Conservation (phyloP, 108 stramenopile genomes). For the Chaetoceros muelleri region DNA sequence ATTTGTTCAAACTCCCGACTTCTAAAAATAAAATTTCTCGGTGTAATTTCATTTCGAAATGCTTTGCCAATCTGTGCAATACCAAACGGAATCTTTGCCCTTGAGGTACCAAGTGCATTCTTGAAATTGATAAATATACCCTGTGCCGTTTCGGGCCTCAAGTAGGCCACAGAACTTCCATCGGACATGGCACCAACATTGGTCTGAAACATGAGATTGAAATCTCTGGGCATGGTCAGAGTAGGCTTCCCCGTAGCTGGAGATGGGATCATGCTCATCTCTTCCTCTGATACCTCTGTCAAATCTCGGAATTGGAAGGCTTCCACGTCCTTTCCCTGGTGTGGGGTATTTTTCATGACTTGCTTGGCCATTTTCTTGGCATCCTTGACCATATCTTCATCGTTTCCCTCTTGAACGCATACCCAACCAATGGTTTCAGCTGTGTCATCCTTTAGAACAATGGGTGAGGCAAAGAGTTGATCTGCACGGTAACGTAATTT, state of each 20-base stretch:
- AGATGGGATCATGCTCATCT: constrained; percentile 77
- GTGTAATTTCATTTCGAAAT: constrained; percentile 97
- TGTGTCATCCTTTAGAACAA: constrained; percentile 27
- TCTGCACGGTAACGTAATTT: constrained; percentile 92
- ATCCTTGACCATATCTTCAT: constrained; percentile 71
- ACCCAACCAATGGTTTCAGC: constrained; percentile 64
- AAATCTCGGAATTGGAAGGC: constrained; percentile 70
- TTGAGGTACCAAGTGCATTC: constrained; percentile 68
- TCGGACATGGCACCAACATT: constrained; percentile 86
- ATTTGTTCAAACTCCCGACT: constrained; percentile 98
- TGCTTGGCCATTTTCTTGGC: constrained; percentile 62
- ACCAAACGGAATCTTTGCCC: constrained; percentile 88
- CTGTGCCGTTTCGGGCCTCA: constrained; percentile 98
- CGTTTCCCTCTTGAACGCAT: constrained; percentile 81
- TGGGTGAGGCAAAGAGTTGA: constrained; percentile 79
- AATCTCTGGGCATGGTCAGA: constrained; percentile 86
- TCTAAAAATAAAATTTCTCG: constrained; percentile 94
- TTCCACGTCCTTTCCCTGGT: constrained; percentile 30
- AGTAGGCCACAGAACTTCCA: constrained; percentile 69
- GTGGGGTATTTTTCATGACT: constrained; percentile 36
- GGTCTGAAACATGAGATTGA: constrained; percentile 98
- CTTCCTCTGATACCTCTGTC: constrained; percentile 64
- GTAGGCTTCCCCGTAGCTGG: constrained; percentile 84
- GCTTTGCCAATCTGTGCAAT: constrained; percentile 98
- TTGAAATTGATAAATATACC: constrained; percentile 96